Evolutionary conservation across 73 alveolate species (phyloP), one percentile per base, ranked within the genome.

Genomic region (Paramecium biaurelia): DNA sequence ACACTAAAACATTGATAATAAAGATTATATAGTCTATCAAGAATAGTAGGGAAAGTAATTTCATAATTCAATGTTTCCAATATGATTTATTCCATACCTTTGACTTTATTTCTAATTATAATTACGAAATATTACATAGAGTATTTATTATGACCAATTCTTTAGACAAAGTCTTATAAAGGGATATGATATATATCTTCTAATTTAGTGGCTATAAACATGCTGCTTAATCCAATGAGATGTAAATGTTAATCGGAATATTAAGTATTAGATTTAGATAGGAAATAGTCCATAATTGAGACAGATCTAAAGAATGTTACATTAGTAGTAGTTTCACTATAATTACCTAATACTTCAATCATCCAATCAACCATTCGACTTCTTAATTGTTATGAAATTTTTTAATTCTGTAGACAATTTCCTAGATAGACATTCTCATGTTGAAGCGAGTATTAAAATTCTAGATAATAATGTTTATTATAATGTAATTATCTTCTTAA

Each of bases 301-400:
- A 96, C 98, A 45, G 99, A 98, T 18, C 94, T 67, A 95, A 95
- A 97, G 79, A 92, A 96, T 23, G 98, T 95, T 26, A 85, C 95
- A 70, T 93, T 92, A 59, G 98, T 82, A 12, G 93, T 63, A 30
- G 93, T 86, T 59, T 63, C 57, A 7, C 79, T 92, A 70, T 93
- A 98, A 4, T 97, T 86, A 76, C 95, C 92, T 59, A 95, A 89
- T 32, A 97, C 98, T 95, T 98, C 99, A 23, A 97, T 90, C 98
- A 96, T 96, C 99, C 99, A 98, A 94, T 98, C 98, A n/a, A 96
- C 96, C 99, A 98, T 97, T 93, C 95, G 95, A 11, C 98, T 93
- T 95, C 99, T 92, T 58, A 93, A 92, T 7, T 85, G 76, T 30
- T 93, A 85, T 14, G 93, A 79, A 2, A 97, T 92, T 24, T 88